Conservation (phyloP, 495 filamentous ascomycete genomes). For the Usnea hakonensis region DNA sequence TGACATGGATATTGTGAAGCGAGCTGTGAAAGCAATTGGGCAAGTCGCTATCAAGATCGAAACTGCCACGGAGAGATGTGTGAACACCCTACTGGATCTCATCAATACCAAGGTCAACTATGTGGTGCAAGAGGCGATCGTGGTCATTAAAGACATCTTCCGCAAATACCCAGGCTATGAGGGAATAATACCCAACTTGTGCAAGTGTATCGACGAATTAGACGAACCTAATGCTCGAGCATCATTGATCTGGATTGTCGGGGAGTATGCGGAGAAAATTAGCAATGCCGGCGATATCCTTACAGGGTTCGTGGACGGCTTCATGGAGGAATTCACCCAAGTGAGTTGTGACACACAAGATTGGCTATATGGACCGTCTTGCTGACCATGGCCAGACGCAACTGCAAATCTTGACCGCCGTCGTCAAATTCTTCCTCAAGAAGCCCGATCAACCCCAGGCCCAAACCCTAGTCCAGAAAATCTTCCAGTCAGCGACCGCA, state of each 20-base stretch:
- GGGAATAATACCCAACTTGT: constrained; percentile 92
- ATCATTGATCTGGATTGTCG: constrained; percentile 96
- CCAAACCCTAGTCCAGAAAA: constrained; percentile 86
- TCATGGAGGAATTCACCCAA: constrained; percentile 87
- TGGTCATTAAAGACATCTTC: constrained; percentile 98
- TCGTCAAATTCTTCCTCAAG: constrained; percentile 96
- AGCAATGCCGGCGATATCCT: constrained; percentile 91
- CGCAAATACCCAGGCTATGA: constrained; percentile 97
- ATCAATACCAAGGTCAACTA: constrained; percentile 98
- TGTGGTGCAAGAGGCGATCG: constrained; percentile 95
- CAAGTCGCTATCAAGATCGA: constrained; percentile 99
- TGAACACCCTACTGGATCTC: constrained; percentile 85
- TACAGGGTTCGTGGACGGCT: constrained; percentile 77
- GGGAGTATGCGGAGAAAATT: constrained; percentile 98
- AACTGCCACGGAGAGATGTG: constrained; percentile 83
- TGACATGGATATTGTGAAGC: constrained; percentile 96
- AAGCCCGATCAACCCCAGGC: constrained; percentile 81
- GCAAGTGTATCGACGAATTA: constrained; percentile 92
- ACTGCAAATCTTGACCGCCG: constrained; percentile 89
- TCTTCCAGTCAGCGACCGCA: constrained; percentile 82
- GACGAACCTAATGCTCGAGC: constrained; percentile 91
- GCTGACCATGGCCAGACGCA: constrained; percentile 55
- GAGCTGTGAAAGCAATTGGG: constrained; percentile 90
- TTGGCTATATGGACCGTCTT: background rate
- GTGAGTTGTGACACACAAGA: constrained; percentile 35